Conservation (phyloP, 768 basidiomycete species). For the Pleurotus cornucopiae region DNA sequence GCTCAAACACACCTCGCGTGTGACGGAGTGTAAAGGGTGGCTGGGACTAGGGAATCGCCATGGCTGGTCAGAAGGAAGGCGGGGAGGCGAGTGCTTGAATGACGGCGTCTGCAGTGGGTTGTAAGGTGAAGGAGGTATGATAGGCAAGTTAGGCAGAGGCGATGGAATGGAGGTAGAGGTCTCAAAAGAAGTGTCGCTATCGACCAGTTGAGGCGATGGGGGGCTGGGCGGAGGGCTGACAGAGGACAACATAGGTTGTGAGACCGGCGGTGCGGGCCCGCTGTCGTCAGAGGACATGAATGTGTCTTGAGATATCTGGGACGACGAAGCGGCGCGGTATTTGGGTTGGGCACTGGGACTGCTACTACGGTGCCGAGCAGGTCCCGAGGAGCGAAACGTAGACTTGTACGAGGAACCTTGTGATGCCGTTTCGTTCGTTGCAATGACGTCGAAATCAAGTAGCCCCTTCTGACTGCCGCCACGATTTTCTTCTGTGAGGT, state of each 20-base stretch:
- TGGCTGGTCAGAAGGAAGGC: constrained; percentile 73
- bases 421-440: constrained; percentile 27
- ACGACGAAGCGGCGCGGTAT: constrained; percentile 11
- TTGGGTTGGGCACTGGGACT: constrained; percentile 17
- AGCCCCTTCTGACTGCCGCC: constrained; percentile 26
- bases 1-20: constrained; percentile 60
- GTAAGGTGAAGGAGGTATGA: constrained; percentile 68
- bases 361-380: constrained; percentile 12
- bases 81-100: constrained; percentile 74
- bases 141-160: constrained; percentile 23
- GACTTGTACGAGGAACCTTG: constrained; percentile 36
- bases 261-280: constrained; percentile 8
- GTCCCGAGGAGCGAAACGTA: constrained; percentile 35
- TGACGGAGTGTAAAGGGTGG: constrained; percentile 65
- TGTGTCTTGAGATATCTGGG: constrained; percentile 15
- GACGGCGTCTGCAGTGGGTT: constrained; percentile 71
- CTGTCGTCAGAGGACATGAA: not conserved
- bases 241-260: constrained; percentile 17
- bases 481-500: constrained; percentile 54
- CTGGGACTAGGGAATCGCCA: constrained; percentile 81
- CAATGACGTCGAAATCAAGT: constrained; percentile 35
- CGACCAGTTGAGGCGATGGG: constrained; percentile 25
- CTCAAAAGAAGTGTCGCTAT: constrained; percentile 5
- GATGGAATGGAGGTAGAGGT: constrained; percentile 16
- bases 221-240: constrained; percentile 33